Conservation (phyloP, 169 alveolate species). For the Plasmodium vinckei region DNA sequence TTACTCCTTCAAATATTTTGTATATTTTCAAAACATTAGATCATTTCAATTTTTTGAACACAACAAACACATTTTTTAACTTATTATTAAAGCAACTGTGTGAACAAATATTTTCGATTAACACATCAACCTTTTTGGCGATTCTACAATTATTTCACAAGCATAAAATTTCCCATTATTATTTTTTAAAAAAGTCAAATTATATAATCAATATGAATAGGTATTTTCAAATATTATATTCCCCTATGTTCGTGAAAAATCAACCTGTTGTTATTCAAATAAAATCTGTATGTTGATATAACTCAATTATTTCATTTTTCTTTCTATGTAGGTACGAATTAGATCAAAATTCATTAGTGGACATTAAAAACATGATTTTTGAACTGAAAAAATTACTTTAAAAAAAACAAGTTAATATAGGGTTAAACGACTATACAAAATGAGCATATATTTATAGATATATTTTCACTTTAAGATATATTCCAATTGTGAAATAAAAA, state of each 20-base stretch:
- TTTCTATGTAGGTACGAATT: conserved; percentile 51
- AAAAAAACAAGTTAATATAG: conserved; percentile 7
- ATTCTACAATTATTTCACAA: conserved; percentile 39
- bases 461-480: too few species aligned
- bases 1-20: conserved; percentile 44
- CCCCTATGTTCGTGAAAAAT: not conserved
- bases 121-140: conserved; percentile 18
- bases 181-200: conserved; percentile 50
- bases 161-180: conserved; percentile 47
- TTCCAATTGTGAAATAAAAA: too few species aligned
- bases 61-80: conserved; percentile 16
- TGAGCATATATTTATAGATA: not conserved
- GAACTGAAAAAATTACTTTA: conserved; percentile 30
- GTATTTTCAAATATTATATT: conserved; percentile 10
- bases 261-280: not conserved
- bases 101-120: conserved; percentile 34
- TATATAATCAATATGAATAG: conserved; percentile 50
- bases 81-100: conserved; percentile 29
- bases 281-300: not conserved
- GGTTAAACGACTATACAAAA: not conserved
- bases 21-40: conserved; percentile 47
- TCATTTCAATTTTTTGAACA: conserved; percentile 20
- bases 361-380: conserved; percentile 25
- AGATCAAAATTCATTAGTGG: conserved; percentile 5
- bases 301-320: conserved; percentile 2